Conservation (phyloP, 2,329 filamentous ascomycete genomes). For the Aspergillus luchuensis region DNA sequence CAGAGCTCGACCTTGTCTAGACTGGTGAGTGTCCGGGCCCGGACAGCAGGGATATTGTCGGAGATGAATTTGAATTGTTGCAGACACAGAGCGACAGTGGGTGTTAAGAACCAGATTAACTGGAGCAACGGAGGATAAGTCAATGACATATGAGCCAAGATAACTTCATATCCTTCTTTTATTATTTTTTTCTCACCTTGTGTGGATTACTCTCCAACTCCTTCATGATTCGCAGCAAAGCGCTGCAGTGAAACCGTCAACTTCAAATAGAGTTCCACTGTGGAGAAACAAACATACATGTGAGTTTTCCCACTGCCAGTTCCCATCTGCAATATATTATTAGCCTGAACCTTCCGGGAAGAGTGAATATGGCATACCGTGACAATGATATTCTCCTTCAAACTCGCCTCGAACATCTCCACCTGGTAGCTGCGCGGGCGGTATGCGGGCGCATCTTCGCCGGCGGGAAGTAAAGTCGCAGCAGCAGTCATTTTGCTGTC, state of each 20-base stretch:
- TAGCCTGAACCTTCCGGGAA: not conserved
- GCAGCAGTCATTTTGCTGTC: constrained; percentile 14
- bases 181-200: constrained; percentile 51
- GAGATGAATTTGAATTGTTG: constrained; percentile 67
- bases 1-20: constrained; percentile 72
- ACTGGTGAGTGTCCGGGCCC: constrained; percentile 66
- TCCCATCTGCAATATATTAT: constrained; percentile 62
- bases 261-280: not conserved
- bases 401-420: constrained; percentile 73
- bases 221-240: constrained; percentile 66
- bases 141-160: not conserved
- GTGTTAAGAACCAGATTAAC: constrained; percentile 71
- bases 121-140: constrained; percentile 16
- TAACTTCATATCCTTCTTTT: not conserved
- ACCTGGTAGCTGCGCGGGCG: constrained; percentile 65
- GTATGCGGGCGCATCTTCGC: constrained; percentile 17
- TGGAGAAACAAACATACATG: constrained; percentile 56
- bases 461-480: not conserved
- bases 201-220: constrained; percentile 60
- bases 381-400: constrained; percentile 70
- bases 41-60: constrained; percentile 59
- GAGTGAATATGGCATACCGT: constrained; percentile 51
- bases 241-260: constrained; percentile 47
- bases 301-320: constrained; percentile 79
- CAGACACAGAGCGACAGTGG: constrained; percentile 66